Base-by-base conservation (phyloP, 2,329 filamentous ascomycete species). In the Aspergillus vadensis region DNA sequence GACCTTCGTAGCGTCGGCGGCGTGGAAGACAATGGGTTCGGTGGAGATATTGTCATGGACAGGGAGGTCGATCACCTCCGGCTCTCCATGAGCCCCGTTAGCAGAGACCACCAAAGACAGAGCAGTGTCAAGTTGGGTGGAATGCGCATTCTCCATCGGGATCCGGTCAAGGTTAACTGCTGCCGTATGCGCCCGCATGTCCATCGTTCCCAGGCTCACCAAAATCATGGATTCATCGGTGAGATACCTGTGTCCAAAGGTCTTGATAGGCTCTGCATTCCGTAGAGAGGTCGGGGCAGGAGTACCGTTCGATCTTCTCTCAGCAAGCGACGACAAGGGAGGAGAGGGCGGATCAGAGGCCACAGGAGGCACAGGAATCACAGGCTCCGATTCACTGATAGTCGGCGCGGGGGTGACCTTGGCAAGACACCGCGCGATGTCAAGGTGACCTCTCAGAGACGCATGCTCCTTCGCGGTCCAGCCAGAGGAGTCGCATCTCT, bases 401-500 rank as follows among this genome's bases (percentile, higher is more conserved):
- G 77, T 73, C 36, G 75, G 68, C 44, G 57, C 80, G 73, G 69
- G 84, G 79, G 52, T 84, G 47, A 89, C 79, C 36, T 84, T 78
- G 12, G 84, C 85, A 19, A 98, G 83, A 38, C 86, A 84, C 48
- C 83, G 82, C 5, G 92, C 91, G 70, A 98, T 92, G 1, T 85
- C 82, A 66, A 98, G 85, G 74, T 99, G 93, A 0, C 95, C 95
- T 73, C 95, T 85, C 55, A 99, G 80, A 0, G 93, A 90, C 23
- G 95, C 94, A 74, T 99, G 95, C 72, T 99, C 95, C 72, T 89
- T 92, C 1, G 93, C 90, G 3, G 91, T 95, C 95, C 95, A 99
- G 8, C 94, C 94, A 48, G 92, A 97, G 0, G 89, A 90, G 74
- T 99, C 95, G 5, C 83, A 80, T 60, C 85, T 88, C 59, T 88